Conservation (phyloP, 2,329 filamentous ascomycete species). For the Bipolaris zeicola region DNA sequence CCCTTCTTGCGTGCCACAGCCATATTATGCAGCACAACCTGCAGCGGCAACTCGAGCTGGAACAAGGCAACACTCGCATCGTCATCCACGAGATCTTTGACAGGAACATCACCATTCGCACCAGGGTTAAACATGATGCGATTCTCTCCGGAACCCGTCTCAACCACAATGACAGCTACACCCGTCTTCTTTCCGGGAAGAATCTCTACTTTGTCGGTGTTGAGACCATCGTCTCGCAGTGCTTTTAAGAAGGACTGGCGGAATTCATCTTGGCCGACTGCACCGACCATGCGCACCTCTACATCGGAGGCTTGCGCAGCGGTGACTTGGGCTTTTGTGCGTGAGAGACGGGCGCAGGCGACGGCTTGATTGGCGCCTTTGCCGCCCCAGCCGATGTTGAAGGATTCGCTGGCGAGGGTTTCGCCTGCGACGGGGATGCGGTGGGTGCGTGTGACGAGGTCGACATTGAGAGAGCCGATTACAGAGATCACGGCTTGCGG, state of each 20-base stretch:
- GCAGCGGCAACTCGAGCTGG: slow-evolving; percentile 55
- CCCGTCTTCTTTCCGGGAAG: slow-evolving; percentile 54
- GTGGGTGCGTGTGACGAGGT: slow-evolving; percentile 86
- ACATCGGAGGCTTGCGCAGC: slow-evolving; percentile 38
- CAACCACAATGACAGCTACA: slow-evolving; percentile 57
- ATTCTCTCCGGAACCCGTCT: slow-evolving; percentile 56
- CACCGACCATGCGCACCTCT: slow-evolving; percentile 57
- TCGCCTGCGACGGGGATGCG: slow-evolving; percentile 85
- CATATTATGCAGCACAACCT: slow-evolving; percentile 49
- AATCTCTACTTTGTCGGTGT: slow-evolving; percentile 47
- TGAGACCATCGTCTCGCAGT: slow-evolving; percentile 53
- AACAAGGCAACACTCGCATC: slow-evolving; percentile 53
- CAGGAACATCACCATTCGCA: slow-evolving; percentile 52
- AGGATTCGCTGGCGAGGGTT: slow-evolving; percentile 79
- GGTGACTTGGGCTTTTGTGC: slow-evolving; percentile 49
- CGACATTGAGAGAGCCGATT: slow-evolving; percentile 91
- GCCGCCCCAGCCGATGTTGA: slow-evolving; percentile 81
- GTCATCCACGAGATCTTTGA: slow-evolving; percentile 46
- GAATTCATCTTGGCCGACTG: slow-evolving; percentile 56
- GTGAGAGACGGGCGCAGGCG: slow-evolving; percentile 81
- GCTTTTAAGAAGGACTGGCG: slow-evolving; percentile 49
- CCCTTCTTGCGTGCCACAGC: slow-evolving; percentile 41
- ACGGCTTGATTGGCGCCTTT: slow-evolving; percentile 97
- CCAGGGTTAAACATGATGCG: slow-evolving; percentile 56
- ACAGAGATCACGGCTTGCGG: slow-evolving; percentile 68